These are phyloP conservation scores for Colletotrichum incanum DNA, from an alignment of 2,329 filamentous ascomycete species.

Conservation along the genomic window DNA sequence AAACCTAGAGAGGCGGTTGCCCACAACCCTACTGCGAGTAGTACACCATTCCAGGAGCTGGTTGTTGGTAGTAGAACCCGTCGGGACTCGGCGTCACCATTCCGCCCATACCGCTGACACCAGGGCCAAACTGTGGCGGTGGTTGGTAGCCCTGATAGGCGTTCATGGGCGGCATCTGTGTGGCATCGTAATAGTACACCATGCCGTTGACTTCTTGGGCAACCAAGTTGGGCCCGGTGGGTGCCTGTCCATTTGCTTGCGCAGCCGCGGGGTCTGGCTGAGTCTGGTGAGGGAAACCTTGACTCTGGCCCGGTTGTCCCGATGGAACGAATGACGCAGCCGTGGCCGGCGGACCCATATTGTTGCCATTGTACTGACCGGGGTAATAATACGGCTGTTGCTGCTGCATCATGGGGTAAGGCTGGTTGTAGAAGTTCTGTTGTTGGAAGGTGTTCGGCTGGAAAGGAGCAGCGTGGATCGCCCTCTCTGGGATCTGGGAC, in stretches of 20 bases:
- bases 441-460: slow-evolving; percentile 80
- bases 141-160: slow-evolving; percentile 68
- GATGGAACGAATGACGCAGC: slow-evolving; percentile 72
- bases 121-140: slow-evolving; percentile 51
- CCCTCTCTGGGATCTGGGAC: slow-evolving; percentile 92
- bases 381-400: slow-evolving; percentile 74
- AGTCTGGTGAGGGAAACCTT: slow-evolving; percentile 60
- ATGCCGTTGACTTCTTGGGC: slow-evolving; percentile 96
- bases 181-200: slow-evolving; percentile 92
- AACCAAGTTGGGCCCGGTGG: slow-evolving; percentile 69
- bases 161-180: slow-evolving; percentile 72
- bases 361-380: slow-evolving; percentile 47
- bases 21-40: slow-evolving; percentile 69
- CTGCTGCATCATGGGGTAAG: slow-evolving; percentile 71
- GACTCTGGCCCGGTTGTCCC: slow-evolving; percentile 62
- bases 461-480: slow-evolving; percentile 91
- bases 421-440: slow-evolving; percentile 71
- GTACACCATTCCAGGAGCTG: slow-evolving; percentile 71
- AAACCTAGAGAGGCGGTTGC: slow-evolving; percentile 23
- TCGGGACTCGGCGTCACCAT: slow-evolving; percentile 82
- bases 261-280: slow-evolving; percentile 55
- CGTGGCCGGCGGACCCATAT: slow-evolving; percentile 52
- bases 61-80: slow-evolving; percentile 79
- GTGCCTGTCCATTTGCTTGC: slow-evolving; percentile 59
- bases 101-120: slow-evolving; percentile 80